Evolutionary conservation across 495 filamentous ascomycete genomes (phyloP).

Genomic region (Aspergillus wentii): DNA sequence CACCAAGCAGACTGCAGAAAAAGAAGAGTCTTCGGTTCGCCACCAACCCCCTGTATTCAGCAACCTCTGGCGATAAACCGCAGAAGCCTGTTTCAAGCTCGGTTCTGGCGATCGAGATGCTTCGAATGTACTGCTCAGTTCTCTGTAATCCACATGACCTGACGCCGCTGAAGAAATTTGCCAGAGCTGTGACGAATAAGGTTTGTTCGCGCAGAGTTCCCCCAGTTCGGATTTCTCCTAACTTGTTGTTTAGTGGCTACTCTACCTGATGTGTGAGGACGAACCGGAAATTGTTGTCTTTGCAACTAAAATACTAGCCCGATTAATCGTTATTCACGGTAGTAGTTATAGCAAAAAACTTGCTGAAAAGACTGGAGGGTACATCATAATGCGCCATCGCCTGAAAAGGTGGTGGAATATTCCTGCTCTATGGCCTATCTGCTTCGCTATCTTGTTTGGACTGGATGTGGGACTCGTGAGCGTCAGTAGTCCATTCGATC

Average conservation of each 20-base stretch:
- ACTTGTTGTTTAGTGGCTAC: constrained; percentile 66
- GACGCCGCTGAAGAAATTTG: constrained; percentile 75
- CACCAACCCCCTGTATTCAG: constrained; percentile 21
- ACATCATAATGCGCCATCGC: constrained; percentile 73
- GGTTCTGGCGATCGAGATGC: constrained; percentile 67
- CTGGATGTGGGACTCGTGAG: constrained; percentile 71
- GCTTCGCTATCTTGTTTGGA: constrained; percentile 85
- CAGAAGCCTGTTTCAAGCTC: constrained; percentile 26
- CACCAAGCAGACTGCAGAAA: constrained; percentile 35
- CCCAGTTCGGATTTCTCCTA: constrained; percentile 6
- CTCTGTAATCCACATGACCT: constrained; percentile 68
- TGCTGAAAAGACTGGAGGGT: constrained; percentile 76
- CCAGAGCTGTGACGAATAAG: constrained; percentile 93
- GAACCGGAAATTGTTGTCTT: constrained; percentile 77
- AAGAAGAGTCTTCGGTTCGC: constrained; percentile 48
- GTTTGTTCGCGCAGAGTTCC: constrained; percentile 41
- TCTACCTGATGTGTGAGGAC: constrained; percentile 86
- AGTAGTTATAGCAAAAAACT: constrained; percentile 79
- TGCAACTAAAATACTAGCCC: constrained; percentile 79
- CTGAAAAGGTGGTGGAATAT: constrained; percentile 88
- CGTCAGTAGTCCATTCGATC: constrained; percentile 66
- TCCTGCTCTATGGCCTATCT: constrained; percentile 78
- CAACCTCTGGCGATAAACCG: constrained; percentile 17
- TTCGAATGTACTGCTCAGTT: constrained; percentile 77
- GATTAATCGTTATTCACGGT: constrained; percentile 79